Conservation (phyloP, 768 basidiomycete genomes). For the Galerina sulciceps region DNA sequence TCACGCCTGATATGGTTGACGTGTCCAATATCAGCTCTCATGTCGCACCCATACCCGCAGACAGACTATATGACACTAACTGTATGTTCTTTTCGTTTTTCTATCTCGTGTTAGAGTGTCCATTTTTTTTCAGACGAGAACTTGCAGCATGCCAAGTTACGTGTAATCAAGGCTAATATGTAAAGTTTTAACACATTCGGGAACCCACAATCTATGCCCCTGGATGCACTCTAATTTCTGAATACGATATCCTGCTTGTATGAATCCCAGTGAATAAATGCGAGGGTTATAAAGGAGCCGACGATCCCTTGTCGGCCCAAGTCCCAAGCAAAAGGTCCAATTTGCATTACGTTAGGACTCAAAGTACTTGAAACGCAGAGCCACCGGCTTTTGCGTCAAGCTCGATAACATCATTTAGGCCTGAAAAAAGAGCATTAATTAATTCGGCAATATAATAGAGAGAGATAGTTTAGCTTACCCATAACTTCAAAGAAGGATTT, state of each 20-base stretch:
- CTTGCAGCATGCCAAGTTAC: conserved; percentile 36
- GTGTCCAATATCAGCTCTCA: conserved; percentile 71
- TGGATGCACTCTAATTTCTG: too few species aligned
- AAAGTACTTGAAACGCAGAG: conserved; percentile 58
- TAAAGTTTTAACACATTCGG: conserved; percentile 7
- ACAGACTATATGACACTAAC: conserved; percentile 77
- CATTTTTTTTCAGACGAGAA: conserved; percentile 35
- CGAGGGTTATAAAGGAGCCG: not conserved
- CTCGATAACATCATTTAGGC: conserved; percentile 55
- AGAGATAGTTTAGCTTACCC: conserved; percentile 44
- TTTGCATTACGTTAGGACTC: conserved; percentile 22
- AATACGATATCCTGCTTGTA: not conserved
- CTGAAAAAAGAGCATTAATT: conserved; percentile 26
- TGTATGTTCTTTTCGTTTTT: conserved; percentile 58
- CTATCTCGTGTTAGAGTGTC: too few species aligned
- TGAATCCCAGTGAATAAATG: not conserved
- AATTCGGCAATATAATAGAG: not conserved
- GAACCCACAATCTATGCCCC: not conserved
- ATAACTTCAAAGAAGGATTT: conserved; percentile 79
- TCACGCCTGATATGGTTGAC: conserved; percentile 91
- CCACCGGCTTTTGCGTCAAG: conserved; percentile 65
- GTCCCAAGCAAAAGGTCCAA: not conserved
- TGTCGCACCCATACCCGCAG: conserved; percentile 67
- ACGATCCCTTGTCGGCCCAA: not conserved
- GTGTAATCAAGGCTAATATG: conserved; percentile 32